These are phyloP conservation scores for Rosellinia necatrix DNA, from an alignment of 2,329 filamentous ascomycete species.

Conservation along the genomic window DNA sequence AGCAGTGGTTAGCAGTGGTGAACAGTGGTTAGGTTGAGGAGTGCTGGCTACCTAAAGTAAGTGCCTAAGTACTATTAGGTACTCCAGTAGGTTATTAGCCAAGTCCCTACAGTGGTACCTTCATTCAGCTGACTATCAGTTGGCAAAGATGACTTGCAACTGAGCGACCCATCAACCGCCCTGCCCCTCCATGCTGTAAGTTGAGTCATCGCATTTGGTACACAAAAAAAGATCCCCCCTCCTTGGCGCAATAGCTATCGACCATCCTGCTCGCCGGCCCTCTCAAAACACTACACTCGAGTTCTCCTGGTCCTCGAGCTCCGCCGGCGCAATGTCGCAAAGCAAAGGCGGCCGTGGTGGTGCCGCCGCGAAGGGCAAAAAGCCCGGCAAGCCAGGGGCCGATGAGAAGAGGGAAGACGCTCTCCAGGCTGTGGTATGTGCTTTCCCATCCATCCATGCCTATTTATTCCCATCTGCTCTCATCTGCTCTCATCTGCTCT, in stretches of 20 bases:
- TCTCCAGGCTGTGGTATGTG: constrained; percentile 50
- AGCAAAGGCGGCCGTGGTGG: constrained; percentile 36
- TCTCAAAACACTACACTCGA: neutral
- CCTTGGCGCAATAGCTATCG: neutral
- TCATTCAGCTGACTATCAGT: neutral
- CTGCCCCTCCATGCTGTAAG: constrained; percentile 22
- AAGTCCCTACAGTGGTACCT: too few species aligned
- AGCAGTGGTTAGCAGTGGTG: too few species aligned
- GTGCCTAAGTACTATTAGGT: too few species aligned
- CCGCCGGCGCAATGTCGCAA: constrained; percentile 34
- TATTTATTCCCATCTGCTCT: neutral
- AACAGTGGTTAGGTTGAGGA: too few species aligned
- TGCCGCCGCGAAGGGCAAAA: constrained; percentile 55
- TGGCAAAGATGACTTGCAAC: neutral
- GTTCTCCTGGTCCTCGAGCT: neutral
- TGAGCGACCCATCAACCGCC: too few species aligned
- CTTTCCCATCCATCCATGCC: neutral
- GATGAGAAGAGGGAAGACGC: constrained; percentile 64
- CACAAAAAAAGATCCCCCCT: constrained; percentile 8
- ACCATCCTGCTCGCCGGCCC: neutral
- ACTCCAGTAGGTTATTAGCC: too few species aligned
- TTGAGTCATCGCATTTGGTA: constrained; percentile 22
- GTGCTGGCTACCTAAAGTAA: too few species aligned
- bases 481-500: neutral
- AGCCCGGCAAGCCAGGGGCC: constrained; percentile 52